Base-by-base conservation (phyloP, 345 rosid species). In the Arabis alpina region DNA sequence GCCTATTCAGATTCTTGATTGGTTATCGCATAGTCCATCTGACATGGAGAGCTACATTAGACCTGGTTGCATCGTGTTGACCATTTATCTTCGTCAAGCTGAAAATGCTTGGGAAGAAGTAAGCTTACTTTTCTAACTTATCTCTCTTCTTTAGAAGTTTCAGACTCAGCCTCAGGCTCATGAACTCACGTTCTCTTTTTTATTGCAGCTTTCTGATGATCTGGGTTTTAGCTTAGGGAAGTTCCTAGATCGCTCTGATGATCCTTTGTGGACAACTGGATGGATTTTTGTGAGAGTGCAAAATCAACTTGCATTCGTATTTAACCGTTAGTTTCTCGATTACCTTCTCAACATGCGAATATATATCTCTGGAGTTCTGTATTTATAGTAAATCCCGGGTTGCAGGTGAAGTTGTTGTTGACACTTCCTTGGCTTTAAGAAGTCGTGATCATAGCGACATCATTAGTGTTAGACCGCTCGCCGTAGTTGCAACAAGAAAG, bases 41-140 rank as follows among this genome's bases (percentile, higher is more conserved):
- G 99, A 94, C 74, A 94, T 94, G 60, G 99, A 91, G 93, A 89
- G 99, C 87, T 88, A 94, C 84, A 94, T 94, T 66, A 85, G 97
- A 68, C 99, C 99, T 64, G 99, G 99, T 47, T 94, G 99, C 75
- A 79, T 94, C 54, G 76, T 94, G 69, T 74, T 94, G 61, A 92
- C 99, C 11, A 66, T 89, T 47, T 89, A 94, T 83, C 96, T 95
- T 82, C 85, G 88, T 76, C 97, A 88, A 79, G 61, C 84, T 23
- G 98, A 85, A 81, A 85, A 86, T 54, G 85, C 86, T 60, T 95
- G 99, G 99, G 92, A 87, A 64, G 93, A 90, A 73, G 99, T 95
- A 79, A 80, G 90, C 71, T 76, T 76, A 58, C 68, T 27, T 12
- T 49, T 15, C n/a, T 69, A 40, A 12, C 54, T 40, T 56, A 5